Percentiles rank a stretch among this genome's conserved stretches.
Evolutionary conservation across 2,329 filamentous ascomycete genomes (phyloP).

Genomic region (Calonectria pseudoturangicola): DNA sequence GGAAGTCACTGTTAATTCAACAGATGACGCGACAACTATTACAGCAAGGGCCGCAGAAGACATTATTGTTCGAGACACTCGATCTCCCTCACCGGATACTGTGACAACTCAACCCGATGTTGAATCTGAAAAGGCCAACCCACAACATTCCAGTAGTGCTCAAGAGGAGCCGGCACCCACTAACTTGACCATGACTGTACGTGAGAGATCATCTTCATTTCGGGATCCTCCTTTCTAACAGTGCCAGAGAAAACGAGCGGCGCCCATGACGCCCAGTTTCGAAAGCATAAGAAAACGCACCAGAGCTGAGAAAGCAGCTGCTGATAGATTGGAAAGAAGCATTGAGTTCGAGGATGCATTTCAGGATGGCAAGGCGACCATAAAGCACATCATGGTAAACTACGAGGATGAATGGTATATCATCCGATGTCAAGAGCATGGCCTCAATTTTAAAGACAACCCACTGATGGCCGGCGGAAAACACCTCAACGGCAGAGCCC

Average conservation of each 20-base stretch:
- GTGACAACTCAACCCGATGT: background rate
- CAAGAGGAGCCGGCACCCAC: background rate
- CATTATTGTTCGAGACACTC: too few species aligned
- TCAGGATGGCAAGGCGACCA: constrained; percentile 27
- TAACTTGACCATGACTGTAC: background rate
- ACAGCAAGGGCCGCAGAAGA: background rate
- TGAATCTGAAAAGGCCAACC: background rate
- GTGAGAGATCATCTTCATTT: background rate
- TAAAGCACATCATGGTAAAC: constrained; percentile 30
- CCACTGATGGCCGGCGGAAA: constrained; percentile 28
- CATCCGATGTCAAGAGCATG: constrained; percentile 28
- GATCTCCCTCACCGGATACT: background rate
- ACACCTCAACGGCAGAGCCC: constrained; percentile 21
- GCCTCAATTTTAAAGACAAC: constrained; percentile 5
- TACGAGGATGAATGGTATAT: constrained; percentile 35
- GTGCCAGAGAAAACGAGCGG: constrained; percentile 5
- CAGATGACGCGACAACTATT: background rate
- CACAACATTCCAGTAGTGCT: background rate
- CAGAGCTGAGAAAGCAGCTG: background rate
- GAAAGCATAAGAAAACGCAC: constrained; percentile 3
- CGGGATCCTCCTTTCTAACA: background rate
- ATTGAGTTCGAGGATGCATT: constrained; percentile 34
- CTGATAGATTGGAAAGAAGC: background rate
- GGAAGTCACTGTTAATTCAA: background rate
- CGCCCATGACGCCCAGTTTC: background rate